These are phyloP conservation scores for Zygoascus biomembranicola DNA, from an alignment of 805 yeast species.

Conservation along the genomic window DNA sequence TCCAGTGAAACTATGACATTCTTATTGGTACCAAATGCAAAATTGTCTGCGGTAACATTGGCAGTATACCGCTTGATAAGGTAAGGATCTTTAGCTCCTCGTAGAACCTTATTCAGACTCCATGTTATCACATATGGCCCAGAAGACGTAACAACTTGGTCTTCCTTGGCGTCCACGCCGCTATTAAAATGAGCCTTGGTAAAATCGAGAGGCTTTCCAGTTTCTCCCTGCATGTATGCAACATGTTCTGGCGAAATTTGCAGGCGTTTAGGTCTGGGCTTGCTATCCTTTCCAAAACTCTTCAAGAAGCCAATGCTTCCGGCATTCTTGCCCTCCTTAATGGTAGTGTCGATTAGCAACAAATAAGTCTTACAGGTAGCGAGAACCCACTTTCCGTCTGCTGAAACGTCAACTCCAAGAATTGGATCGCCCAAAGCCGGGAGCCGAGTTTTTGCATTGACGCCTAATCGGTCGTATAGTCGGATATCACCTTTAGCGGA, in stretches of 20 bases:
- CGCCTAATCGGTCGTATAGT: slow-evolving; percentile 63
- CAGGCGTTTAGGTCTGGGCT: slow-evolving; percentile 63
- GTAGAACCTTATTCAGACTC: slow-evolving; percentile 56
- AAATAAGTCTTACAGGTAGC: slow-evolving; percentile 73
- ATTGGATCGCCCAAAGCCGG: slow-evolving; percentile 80
- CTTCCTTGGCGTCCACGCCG: slow-evolving; percentile 55
- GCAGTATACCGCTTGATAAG: slow-evolving; percentile 53
- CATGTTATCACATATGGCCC: slow-evolving; percentile 82
- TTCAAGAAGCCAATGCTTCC: slow-evolving; percentile 57
- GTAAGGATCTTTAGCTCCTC: slow-evolving; percentile 48
- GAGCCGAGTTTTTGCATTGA: slow-evolving; percentile 64
- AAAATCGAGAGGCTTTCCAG: slow-evolving; percentile 45
- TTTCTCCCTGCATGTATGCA: slow-evolving; percentile 47
- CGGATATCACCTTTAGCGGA: slow-evolving; percentile 68
- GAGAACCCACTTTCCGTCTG: slow-evolving; percentile 73
- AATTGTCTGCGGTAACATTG: slow-evolving; percentile 66
- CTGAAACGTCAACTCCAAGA: slow-evolving; percentile 58
- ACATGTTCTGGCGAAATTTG: slow-evolving; percentile 65
- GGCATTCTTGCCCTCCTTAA: slow-evolving; percentile 51
- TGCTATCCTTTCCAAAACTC: slow-evolving; percentile 53
- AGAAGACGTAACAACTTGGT: slow-evolving; percentile 63
- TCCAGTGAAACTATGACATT: slow-evolving; percentile 66
- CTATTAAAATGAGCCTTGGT: slow-evolving; percentile 73
- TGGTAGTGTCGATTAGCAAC: slow-evolving; percentile 57
- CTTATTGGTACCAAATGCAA: slow-evolving; percentile 63